phyloP scores from a whole-genome alignment of 164 flowering plant genomes.

The Vitis labrusca region DNA sequence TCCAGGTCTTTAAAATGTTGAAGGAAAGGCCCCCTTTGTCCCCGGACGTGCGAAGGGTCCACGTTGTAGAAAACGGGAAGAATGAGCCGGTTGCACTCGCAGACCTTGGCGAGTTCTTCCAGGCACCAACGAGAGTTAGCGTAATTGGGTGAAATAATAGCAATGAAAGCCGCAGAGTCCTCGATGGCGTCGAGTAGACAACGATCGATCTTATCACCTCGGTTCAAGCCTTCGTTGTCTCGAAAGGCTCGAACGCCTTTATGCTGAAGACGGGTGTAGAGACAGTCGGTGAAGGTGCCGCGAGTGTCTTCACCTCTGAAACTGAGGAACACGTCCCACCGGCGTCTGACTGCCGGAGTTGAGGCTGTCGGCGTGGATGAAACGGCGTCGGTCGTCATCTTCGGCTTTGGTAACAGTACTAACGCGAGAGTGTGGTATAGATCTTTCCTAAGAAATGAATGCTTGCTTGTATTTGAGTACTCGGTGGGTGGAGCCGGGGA shows the following conservation, averaged over 20 bases:
- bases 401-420: no score
- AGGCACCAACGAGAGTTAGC: slow-evolving; percentile 41
- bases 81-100: slow-evolving; percentile 20
- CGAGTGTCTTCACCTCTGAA: slow-evolving; percentile 42
- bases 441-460: no score
- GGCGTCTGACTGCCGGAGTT: slow-evolving; percentile 9
- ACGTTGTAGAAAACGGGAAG: slow-evolving; percentile 45
- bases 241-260: slow-evolving; percentile 23
- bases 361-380: slow-evolving; percentile 2
- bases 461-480: no score
- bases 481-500: no score
- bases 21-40: slow-evolving; percentile 21
- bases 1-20: slow-evolving; percentile 15
- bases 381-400: neutral
- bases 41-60: slow-evolving; percentile 35
- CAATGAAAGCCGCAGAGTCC: slow-evolving; percentile 34
- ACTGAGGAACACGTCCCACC: slow-evolving; percentile 41
- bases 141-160: slow-evolving; percentile 33
- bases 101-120: slow-evolving; percentile 34
- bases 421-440: no score
- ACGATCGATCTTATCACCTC: slow-evolving; percentile 29
- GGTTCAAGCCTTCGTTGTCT: slow-evolving; percentile 24
- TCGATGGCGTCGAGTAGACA: slow-evolving; percentile 31
- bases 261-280: slow-evolving; percentile 14
- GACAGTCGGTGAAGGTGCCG: slow-evolving; percentile 21